Base-by-base conservation (phyloP, 2,329 filamentous ascomycete genomes). In the Colletotrichum salicis region DNA sequence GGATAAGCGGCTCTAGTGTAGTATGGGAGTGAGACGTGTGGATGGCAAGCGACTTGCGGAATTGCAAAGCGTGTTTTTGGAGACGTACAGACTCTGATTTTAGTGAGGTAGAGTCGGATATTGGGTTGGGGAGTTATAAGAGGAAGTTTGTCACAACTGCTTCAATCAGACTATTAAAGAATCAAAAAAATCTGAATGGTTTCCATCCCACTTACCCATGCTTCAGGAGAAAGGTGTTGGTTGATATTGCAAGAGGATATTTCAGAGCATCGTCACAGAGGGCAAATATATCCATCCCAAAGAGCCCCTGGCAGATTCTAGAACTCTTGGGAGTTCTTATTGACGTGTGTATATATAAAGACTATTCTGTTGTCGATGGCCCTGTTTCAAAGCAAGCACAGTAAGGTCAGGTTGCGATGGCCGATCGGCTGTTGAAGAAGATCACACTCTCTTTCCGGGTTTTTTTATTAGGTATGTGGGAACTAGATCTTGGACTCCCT, bases 1-100 rank as follows among this genome's bases (percentile, higher is more conserved):
- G 79, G 81, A 31, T 86, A 29, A 55, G 24, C 11, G 13, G 48
- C 1, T 33, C 12, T 19, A 5, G 22, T 6, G n/a, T n/a, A n/a
- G 5, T 29, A 29, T 5, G 10, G 29, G 11, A 10, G 27, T 29
- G 24, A 61, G 27, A 19, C 19, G 19, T 4, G 19, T 24, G 58
- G 37, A 22, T 48, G 58, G 41, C 35, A 11, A 33, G 41, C 27
- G n/a, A n/a, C 33, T 11, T 22, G 41, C 10, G 8, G 41, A 22
- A 22, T 61, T 15, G 19, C 41, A 61, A 35, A 33, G 59, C 59
- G 41, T 52, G 5, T n/a, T 52, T 24, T 8, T n/a, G 13, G 48
- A 11, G 31, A 41, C 29, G 60, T 27, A 52, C 11, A 54, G 48
- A 63, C 48, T 55, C 48, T 37, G 22, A 41, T 54, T 63, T 63